Conservation (phyloP, 2,329 filamentous ascomycete genomes). For the Didymella keratinophila region DNA sequence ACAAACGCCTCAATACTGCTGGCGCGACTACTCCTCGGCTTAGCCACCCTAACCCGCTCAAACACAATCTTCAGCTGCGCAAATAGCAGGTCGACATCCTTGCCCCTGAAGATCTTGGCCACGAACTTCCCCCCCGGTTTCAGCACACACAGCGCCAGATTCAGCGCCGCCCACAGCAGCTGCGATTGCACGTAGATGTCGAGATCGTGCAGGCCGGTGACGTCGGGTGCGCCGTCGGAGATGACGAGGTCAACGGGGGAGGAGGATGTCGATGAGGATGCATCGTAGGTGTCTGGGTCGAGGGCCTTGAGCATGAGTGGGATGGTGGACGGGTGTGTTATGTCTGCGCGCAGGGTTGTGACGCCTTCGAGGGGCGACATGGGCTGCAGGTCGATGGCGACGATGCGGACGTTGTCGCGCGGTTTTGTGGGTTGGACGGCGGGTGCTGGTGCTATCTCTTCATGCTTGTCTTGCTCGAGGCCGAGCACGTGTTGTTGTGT, state of each 20-base stretch:
- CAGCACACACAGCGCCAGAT: constrained; percentile 90
- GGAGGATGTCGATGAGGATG: constrained; percentile 59
- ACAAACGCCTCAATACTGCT: constrained; percentile 98
- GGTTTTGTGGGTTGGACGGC: constrained; percentile 51
- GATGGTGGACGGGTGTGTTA: constrained; percentile 95
- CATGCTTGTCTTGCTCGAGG: constrained; percentile 4
- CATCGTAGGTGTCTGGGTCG: constrained; percentile 68
- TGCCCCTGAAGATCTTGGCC: constrained; percentile 94
- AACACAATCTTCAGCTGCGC: constrained; percentile 95
- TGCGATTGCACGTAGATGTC: constrained; percentile 99
- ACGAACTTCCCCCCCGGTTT: constrained; percentile 95
- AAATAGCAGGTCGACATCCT: constrained; percentile 94
- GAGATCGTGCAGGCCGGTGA: constrained; percentile 94
- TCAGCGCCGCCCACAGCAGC: constrained; percentile 90
- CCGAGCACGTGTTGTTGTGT: constrained; percentile 68
- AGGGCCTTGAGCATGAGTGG: constrained; percentile 86
- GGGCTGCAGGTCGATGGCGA: constrained; percentile 93
- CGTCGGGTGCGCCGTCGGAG: constrained; percentile 94
- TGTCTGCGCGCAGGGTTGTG: constrained; percentile 90
- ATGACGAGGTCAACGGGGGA: constrained; percentile 91
- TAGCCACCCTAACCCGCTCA: constrained; percentile 84
- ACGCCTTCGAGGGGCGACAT: constrained; percentile 95
- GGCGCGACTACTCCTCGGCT: constrained; percentile 91
- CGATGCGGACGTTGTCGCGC: constrained; percentile 84
- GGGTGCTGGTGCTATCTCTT: constrained; percentile 20